Percentiles rank a stretch among this genome's conserved stretches.
Evolutionary conservation across 139 green algal species (phyloP).

Genomic region (Asterochloris sp.): DNA sequence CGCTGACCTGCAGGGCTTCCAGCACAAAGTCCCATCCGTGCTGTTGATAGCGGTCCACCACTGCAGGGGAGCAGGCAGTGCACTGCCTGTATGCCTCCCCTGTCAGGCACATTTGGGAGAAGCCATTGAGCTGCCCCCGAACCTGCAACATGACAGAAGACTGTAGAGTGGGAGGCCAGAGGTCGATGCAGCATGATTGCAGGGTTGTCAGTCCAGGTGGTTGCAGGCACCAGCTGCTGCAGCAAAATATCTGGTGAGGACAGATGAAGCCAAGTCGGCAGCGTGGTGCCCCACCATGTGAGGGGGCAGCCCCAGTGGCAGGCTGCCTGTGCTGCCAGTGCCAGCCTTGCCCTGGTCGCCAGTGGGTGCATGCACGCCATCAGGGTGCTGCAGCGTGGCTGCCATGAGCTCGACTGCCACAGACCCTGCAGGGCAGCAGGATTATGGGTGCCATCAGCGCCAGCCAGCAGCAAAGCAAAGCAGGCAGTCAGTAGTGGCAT

Average conservation of each 20-base stretch:
- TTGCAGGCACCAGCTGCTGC: too few relatives aligned
- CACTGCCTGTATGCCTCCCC: conserved; percentile 83
- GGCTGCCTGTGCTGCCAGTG: neutral
- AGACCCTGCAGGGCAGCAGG: conserved; percentile 34
- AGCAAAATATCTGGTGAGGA: neutral
- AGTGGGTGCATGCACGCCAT: conserved; percentile 33
- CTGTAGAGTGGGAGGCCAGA: too few relatives aligned
- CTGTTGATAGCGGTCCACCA: conserved; percentile 62
- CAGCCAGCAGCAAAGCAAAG: too few relatives aligned
- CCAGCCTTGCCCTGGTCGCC: neutral
- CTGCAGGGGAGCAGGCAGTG: conserved; percentile 80
- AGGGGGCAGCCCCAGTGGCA: conserved; percentile 71
- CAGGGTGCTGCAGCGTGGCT: conserved; percentile 72
- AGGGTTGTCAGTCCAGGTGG: too few relatives aligned
- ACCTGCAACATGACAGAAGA: neutral
- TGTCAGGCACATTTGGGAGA: conserved; percentile 22
- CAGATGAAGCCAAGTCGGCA: too few relatives aligned
- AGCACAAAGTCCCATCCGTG: conserved; percentile 58
- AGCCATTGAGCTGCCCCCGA: conserved; percentile 34
- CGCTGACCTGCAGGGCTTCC: conserved; percentile 35
- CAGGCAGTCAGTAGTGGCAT: too few relatives aligned
- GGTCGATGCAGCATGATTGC: too few relatives aligned
- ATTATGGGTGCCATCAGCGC: too few relatives aligned
- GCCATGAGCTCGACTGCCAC: conserved; percentile 90
- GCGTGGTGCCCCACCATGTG: conserved; percentile 51